phyloP scores from a whole-genome alignment of 805 yeast species.

The Spencermartinsiella europaea region DNA sequence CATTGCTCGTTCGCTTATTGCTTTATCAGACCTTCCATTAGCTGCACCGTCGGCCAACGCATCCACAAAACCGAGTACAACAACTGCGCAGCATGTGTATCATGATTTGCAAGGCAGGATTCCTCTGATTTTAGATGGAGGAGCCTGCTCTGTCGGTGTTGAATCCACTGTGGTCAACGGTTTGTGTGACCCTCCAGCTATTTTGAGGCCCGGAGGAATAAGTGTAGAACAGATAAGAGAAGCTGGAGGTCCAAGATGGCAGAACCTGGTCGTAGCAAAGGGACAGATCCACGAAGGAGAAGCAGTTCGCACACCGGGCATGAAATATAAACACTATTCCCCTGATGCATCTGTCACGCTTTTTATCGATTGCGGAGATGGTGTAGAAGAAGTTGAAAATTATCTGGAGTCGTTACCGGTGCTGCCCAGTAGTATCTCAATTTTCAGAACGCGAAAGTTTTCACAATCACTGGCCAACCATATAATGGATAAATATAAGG shows the following conservation, averaged over 20 bases:
- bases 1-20: slow-evolving; percentile 85
- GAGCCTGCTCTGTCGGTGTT: slow-evolving; percentile 80
- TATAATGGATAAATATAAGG: neutral
- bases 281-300: slow-evolving; percentile 48
- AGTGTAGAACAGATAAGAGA: slow-evolving; percentile 66
- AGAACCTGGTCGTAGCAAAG: slow-evolving; percentile 53
- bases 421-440: slow-evolving; percentile 8
- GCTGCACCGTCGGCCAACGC: slow-evolving; percentile 99
- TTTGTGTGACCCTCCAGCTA: slow-evolving; percentile 72
- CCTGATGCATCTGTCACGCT: slow-evolving; percentile 80
- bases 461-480: slow-evolving; percentile 6
- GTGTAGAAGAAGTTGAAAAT: slow-evolving; percentile 13
- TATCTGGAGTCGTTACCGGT: slow-evolving; percentile 1
- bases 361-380: slow-evolving; percentile 47
- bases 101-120: slow-evolving; percentile 75
- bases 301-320: slow-evolving; percentile 87
- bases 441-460: slow-evolving; percentile 17
- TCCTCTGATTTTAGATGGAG: slow-evolving; percentile 88
- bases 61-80: slow-evolving; percentile 92
- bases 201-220: slow-evolving; percentile 92
- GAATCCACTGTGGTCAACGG: slow-evolving; percentile 96
- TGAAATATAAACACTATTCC: slow-evolving; percentile 95
- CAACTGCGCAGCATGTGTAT: slow-evolving; percentile 78
- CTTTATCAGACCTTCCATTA: slow-evolving; percentile 76
- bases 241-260: slow-evolving; percentile 69